Base-by-base conservation (phyloP, 140 eudicot species). In the Stevia rebaudiana region DNA sequence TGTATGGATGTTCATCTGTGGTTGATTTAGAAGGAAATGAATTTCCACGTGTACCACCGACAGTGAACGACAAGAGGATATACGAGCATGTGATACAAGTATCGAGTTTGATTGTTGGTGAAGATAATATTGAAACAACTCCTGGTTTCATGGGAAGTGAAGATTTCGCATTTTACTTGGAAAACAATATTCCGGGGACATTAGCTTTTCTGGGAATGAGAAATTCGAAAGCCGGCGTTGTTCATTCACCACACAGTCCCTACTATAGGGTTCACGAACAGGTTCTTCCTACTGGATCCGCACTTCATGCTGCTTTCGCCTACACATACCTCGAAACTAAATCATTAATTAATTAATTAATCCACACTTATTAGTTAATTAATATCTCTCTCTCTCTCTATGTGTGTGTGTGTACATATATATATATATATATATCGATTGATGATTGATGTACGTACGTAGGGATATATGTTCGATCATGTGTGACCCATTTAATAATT, bases 261-360 rank as follows among this genome's bases (percentile, higher is more conserved):
- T 66, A 80, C 42, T 85, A 65, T 57, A 64, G 59, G 18, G 78
- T 89, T 28, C 73, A 89, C 48, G 95, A 89, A 58, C 84, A 81
- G 37, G 88, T 83, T 22, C 86, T 89, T 54, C 81, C 95, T 3
- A 73, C 69, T 21, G 97, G 97, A 51, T 88, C 97, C 36, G 84
- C 88, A 17, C 71, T 85, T 8, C 97, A 89, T 76, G 84, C 91
- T 22, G 48, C 87, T 40, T 81, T 89, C 33, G 97, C 97, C 0
- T 67, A 65, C 61, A 61, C 95, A 6, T 87, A 78, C 72, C 80
- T 86, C 4, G 12, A 70, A 5, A 74, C 33, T 18, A 66, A 13
- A 42, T 61, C 1, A 75, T 1, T 11, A 40, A 2, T 33, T 22
- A 9, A 22, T 9, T 51, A 51, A 51, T 21, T 51, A 8, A 21